Evolutionary conservation across 352 stramenopile species (phyloP), one percentile per base, ranked within the genome.

Genomic region (Pythium folliculosum): DNA sequence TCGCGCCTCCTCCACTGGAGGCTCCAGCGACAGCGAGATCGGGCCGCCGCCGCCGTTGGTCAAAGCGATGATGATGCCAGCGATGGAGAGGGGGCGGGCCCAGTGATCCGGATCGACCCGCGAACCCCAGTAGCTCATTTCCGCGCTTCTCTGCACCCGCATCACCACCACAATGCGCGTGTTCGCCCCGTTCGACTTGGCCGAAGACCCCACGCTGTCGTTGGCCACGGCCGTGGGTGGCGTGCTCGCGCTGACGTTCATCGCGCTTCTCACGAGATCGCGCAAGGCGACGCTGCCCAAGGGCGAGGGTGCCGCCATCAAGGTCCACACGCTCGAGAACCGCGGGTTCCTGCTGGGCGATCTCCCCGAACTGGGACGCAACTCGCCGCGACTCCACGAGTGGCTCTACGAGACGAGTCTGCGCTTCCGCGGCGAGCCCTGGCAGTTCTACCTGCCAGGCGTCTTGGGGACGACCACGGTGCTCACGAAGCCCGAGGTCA

Each of bases 311-410:
- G 21, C 7, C 17, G 45, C 45, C 45, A 49, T 49, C 43, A 49
- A 7, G 22, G n/a, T 52, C 45, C 45, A 52, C 45, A 30, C 45
- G 51, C 51, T 57, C 16, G 51, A 57, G 51, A 40, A 27, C 51
- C 37, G 51, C 51, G 32, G 30, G 27, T 17, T 57, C 6, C 3
- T 88, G 63, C 67, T 88, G 30, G 79, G 81, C 30, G 81, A 77
- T 49, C 57, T 81, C 10, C 25, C 78, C 16, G 76, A 84, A 16
- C 62, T 72, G 14, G 61, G 40, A 23, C 51, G 61, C 48, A 62
- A 82, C 23, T 53, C 52, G 25, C 59, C 70, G 38, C 68, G 63
- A 3, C 71, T 85, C 57, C 69, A 88, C 67, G 77, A 85, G 55
- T 88, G 78, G 77, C 30, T 84, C 22, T 60, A 67, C 23, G 75